Conservation (phyloP, 352 stramenopile genomes). For the Pythium phragmitis region DNA sequence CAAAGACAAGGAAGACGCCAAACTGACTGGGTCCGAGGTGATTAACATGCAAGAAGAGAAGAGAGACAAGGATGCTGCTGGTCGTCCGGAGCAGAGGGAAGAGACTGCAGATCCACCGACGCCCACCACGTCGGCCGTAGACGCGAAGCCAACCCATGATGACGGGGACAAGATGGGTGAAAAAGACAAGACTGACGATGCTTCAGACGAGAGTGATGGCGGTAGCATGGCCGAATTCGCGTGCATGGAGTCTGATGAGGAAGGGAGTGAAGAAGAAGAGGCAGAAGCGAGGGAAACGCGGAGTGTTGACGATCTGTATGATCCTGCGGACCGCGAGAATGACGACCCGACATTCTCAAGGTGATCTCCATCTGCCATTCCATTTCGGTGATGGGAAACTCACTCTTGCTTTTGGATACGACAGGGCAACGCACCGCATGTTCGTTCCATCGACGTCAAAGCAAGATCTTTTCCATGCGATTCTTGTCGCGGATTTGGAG, state of each 20-base stretch:
- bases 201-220: not conserved
- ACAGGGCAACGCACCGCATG: slow-evolving; percentile 16
- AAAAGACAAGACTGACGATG: not conserved
- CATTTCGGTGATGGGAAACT: not conserved
- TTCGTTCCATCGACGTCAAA: slow-evolving; percentile 18
- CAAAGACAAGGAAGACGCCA: not conserved
- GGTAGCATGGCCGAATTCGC: slow-evolving; percentile 22
- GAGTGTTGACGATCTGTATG: slow-evolving; percentile 20
- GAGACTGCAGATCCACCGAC: not conserved
- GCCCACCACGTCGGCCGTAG: not conserved
- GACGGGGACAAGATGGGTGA: not conserved
- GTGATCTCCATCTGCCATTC: not conserved
- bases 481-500: slow-evolving; percentile 13
- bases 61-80: not conserved
- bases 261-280: not conserved
- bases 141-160: not conserved
- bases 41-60: not conserved
- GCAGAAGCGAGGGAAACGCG: not conserved
- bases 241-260: slow-evolving; percentile 19
- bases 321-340: not conserved
- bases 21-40: not conserved
- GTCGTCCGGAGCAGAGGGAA: not conserved
- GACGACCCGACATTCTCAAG: not conserved
- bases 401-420: not conserved
- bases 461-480: slow-evolving; percentile 19